These are phyloP conservation scores for Pittosporum tobira DNA, from an alignment of 129 eudicot species.

Conservation along the genomic window DNA sequence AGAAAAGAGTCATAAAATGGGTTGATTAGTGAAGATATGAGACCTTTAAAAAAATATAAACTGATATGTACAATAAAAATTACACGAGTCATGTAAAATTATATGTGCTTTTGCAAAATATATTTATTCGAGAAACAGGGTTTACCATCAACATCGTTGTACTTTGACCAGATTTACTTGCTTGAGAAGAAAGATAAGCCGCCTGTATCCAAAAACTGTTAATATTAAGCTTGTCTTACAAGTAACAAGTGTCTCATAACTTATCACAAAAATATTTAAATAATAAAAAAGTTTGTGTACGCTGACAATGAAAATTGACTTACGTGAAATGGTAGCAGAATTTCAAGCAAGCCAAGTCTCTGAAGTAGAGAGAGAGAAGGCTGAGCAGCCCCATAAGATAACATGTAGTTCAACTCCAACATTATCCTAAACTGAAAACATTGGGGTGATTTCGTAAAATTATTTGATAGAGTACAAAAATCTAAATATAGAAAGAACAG, in stretches of 20 bases:
- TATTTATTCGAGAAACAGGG: background rate
- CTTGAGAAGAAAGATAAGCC: conserved; percentile 51
- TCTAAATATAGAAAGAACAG: background rate
- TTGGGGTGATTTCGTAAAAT: background rate
- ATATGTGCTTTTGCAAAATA: background rate
- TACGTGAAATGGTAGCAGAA: conserved; percentile 77
- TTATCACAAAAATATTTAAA: too few relatives aligned
- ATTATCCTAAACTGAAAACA: conserved; percentile 52
- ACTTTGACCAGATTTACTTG: conserved; percentile 24
- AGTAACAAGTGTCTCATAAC: background rate
- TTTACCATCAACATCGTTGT: conserved; percentile 77
- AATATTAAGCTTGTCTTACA: conserved; percentile 4
- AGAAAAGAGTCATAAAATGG: background rate
- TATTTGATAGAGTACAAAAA: background rate
- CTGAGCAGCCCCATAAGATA: conserved; percentile 89
- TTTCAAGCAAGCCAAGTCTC: conserved; percentile 55
- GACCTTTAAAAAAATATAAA: background rate
- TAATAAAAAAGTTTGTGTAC: too few relatives aligned
- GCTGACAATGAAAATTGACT: conserved; percentile 7
- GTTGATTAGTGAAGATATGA: background rate
- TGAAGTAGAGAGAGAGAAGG: conserved; percentile 67
- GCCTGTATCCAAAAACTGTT: conserved; percentile 38
- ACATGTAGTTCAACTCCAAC: conserved; percentile 85
- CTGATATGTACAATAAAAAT: background rate
- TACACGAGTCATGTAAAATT: background rate